phyloP scores from a whole-genome alignment of 805 yeast species.

The Starmerella gropengiesseri region DNA sequence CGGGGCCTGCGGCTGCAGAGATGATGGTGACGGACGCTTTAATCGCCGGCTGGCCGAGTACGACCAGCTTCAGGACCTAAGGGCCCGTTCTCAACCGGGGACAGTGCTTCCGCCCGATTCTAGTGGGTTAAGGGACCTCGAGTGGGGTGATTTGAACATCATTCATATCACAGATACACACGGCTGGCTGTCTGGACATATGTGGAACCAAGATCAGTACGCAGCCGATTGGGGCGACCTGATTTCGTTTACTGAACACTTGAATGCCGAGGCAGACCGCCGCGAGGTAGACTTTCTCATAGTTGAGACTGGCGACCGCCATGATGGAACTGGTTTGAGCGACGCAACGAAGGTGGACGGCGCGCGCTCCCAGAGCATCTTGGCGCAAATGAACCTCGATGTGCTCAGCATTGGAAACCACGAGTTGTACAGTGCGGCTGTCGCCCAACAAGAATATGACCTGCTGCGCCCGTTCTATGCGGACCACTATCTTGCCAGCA shows the following conservation, averaged over 20 bases:
- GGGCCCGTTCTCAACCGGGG: conserved; percentile 10
- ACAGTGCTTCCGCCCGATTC: conserved; percentile 7
- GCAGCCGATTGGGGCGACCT: conserved; percentile 91
- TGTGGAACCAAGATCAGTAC: conserved; percentile 35
- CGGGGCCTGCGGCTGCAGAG: conserved; percentile 11
- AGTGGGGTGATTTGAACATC: conserved; percentile 51
- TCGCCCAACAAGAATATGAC: conserved; percentile 55
- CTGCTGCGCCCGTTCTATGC: conserved; percentile 44
- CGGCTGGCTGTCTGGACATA: conserved; percentile 50
- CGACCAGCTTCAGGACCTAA: not conserved
- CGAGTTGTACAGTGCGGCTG: conserved; percentile 66
- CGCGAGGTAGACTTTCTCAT: conserved; percentile 53
- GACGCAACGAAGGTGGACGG: conserved; percentile 76
- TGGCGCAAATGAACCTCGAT: conserved; percentile 57
- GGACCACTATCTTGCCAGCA: conserved; percentile 48
- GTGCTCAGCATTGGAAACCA: conserved; percentile 82
- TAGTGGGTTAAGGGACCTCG: not conserved
- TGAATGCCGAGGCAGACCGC: conserved; percentile 37
- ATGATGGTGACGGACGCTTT: conserved; percentile 19
- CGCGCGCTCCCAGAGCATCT: conserved; percentile 46
- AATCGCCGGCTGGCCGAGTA: conserved; percentile 10
- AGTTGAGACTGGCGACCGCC: conserved; percentile 86
- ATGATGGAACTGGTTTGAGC: conserved; percentile 85
- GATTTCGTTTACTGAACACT: conserved; percentile 49
- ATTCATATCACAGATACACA: conserved; percentile 91